Percentiles rank a stretch among this genome's conserved stretches.
phyloP scores from a whole-genome alignment of 169 alveolate genomes.

The Eimeria sp. region DNA sequence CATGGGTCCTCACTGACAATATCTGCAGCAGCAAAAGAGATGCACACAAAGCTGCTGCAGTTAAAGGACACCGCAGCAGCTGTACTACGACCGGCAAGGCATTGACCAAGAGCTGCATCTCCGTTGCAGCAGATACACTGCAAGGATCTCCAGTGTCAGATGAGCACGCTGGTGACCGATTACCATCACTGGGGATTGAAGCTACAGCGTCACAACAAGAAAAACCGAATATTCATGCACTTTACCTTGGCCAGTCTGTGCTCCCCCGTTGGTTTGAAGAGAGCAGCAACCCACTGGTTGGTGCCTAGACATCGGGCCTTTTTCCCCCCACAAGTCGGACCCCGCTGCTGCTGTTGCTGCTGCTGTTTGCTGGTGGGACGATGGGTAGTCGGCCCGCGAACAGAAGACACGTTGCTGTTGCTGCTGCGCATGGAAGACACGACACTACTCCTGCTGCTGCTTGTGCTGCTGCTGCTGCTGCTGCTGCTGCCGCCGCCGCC shows the following conservation, averaged over 20 bases:
- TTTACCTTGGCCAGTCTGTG: conserved; percentile 70
- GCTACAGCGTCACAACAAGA: background rate
- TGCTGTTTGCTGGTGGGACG: conserved; percentile 67
- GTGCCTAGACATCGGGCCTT: conserved; percentile 59
- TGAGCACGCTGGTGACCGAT: background rate
- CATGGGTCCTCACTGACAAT: conserved; percentile 73
- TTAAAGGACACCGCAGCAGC: background rate
- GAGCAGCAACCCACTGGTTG: conserved; percentile 78
- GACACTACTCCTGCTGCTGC: background rate
- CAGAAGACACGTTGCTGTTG: conserved; percentile 7
- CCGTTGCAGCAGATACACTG: conserved; percentile 9
- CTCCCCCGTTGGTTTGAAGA: conserved; percentile 69
- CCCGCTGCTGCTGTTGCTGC: conserved; percentile 60
- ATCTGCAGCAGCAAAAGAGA: conserved; percentile 60
- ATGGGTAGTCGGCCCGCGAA: background rate
- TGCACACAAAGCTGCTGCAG: background rate
- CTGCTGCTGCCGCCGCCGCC: conserved; percentile 4
- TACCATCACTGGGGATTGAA: conserved; percentile 6
- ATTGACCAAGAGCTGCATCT: background rate
- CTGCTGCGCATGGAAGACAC: conserved; percentile 32
- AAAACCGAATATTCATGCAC: background rate
- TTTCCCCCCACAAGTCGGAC: conserved; percentile 30
- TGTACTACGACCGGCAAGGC: background rate
- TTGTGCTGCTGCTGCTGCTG: conserved; percentile 47
- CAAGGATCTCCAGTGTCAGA: background rate